Conservation (phyloP, 441 rosid species). For the Syzygium syzygioides region DNA sequence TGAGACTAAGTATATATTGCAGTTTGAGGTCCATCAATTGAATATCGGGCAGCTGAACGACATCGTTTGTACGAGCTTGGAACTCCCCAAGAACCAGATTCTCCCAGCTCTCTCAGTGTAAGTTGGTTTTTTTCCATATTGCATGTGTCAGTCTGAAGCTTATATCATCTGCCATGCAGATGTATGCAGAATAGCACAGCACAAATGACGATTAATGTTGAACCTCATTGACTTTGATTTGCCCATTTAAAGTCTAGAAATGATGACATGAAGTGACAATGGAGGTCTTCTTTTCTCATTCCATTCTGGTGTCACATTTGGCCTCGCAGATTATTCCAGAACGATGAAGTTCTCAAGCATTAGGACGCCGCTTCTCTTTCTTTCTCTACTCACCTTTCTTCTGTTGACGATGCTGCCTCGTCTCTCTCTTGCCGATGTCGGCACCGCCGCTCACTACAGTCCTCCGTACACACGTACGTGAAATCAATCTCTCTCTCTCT, state of each 20-base stretch:
- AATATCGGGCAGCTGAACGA: neutral
- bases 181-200: no score
- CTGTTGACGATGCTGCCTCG: neutral
- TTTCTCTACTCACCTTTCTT: neutral
- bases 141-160: neutral
- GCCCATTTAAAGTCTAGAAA: neutral
- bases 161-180: neutral
- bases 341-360: neutral
- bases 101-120: neutral
- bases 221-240: neutral
- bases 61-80: neutral
- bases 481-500: neutral
- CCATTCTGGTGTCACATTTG: neutral
- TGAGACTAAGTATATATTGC: neutral
- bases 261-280: neutral
- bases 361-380: neutral
- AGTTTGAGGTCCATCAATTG: neutral
- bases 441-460: neutral
- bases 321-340: fast-evolving
- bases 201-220: no score
- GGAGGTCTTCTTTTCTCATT: neutral
- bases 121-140: neutral
- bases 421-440: neutral
- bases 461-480: constrained; percentile 1
- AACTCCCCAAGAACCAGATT: neutral